These are phyloP conservation scores for Saposhnikovia divaricata DNA, from an alignment of 129 eudicot species.

Conservation along the genomic window DNA sequence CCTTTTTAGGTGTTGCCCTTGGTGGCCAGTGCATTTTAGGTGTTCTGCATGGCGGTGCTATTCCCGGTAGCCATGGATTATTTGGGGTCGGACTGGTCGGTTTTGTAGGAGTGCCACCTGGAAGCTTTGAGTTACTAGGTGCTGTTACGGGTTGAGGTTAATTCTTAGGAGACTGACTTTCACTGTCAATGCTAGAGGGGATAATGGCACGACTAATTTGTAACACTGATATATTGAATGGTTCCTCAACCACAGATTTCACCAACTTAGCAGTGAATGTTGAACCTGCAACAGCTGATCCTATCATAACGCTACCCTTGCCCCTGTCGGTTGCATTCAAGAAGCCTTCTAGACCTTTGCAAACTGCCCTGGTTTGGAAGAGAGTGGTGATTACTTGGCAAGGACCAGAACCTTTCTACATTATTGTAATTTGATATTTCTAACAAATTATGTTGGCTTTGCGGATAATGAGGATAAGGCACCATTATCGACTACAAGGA, in stretches of 20 bases:
- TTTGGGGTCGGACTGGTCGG: background rate
- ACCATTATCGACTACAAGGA: too few relatives aligned
- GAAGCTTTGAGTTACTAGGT: background rate
- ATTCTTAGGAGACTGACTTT: background rate
- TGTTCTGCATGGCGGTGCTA: background rate
- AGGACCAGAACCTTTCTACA: too few relatives aligned
- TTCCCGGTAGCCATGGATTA: background rate
- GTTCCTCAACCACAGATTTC: constrained; percentile 21
- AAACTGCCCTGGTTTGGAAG: too few relatives aligned
- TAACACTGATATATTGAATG: constrained; percentile 40
- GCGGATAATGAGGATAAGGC: too few relatives aligned
- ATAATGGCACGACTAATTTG: constrained; percentile 31
- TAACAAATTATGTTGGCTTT: too few relatives aligned
- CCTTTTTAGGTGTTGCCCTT: constrained; percentile 9
- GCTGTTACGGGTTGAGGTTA: constrained; percentile 17
- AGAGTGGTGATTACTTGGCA: too few relatives aligned
- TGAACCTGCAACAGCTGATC: too few relatives aligned
- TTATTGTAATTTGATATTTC: too few relatives aligned
- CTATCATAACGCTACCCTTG: too few relatives aligned
- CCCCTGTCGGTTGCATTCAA: too few relatives aligned
- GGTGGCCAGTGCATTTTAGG: constrained; percentile 2
- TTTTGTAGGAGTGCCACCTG: constrained; percentile 3
- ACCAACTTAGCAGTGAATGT: too few relatives aligned
- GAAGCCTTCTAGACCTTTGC: too few relatives aligned
- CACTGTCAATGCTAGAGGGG: constrained; percentile 30